Percentiles rank a stretch among this genome's conserved stretches.
Conservation (phyloP, 2,329 filamentous ascomycete species). For the Macrophomina tecta region DNA sequence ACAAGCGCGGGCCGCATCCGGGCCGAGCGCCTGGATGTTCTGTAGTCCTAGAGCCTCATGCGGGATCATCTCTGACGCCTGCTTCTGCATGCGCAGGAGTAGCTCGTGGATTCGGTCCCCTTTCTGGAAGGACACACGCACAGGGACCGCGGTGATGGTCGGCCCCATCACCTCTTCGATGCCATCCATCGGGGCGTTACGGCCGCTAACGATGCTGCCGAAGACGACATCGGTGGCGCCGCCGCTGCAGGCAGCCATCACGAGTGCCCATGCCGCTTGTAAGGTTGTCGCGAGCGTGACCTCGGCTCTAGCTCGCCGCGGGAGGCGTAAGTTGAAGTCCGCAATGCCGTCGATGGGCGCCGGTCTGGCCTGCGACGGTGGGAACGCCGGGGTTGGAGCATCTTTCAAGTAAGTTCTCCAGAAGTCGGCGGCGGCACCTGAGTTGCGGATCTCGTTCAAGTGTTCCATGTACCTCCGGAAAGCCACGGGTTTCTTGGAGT, state of each 20-base stretch:
- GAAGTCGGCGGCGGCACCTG: slow-evolving; percentile 47
- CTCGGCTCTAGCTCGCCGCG: not conserved
- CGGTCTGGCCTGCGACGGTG: slow-evolving; percentile 28
- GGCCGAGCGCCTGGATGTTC: slow-evolving; percentile 44
- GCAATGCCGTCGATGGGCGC: slow-evolving; percentile 45
- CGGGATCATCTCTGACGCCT: slow-evolving; percentile 21
- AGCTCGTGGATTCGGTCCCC: slow-evolving; percentile 29
- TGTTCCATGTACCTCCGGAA: slow-evolving; percentile 59
- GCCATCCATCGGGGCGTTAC: slow-evolving; percentile 44
- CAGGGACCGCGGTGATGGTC: slow-evolving; percentile 48
- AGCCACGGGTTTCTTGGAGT: slow-evolving; percentile 20
- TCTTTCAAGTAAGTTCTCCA: slow-evolving; percentile 52
- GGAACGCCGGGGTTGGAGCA: slow-evolving; percentile 52
- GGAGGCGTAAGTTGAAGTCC: slow-evolving; percentile 56
- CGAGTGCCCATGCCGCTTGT: slow-evolving; percentile 40
- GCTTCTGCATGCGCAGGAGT: slow-evolving; percentile 23
- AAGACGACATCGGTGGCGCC: slow-evolving; percentile 46
- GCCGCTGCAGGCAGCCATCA: slow-evolving; percentile 31
- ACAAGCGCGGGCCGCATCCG: slow-evolving; percentile 58
- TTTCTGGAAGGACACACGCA: slow-evolving; percentile 34
- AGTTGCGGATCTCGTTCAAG: slow-evolving; percentile 44
- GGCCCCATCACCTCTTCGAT: slow-evolving; percentile 49
- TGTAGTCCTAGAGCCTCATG: slow-evolving; percentile 37
- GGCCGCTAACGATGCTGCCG: slow-evolving; percentile 44
- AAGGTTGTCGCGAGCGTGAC: slow-evolving; percentile 35